A percentile compares a stretch with the other conserved stretches of the same genome.
Evolutionary conservation across 1,139 yeast species (phyloP).

Genomic region (Barnettozyma hawaiiensis): DNA sequence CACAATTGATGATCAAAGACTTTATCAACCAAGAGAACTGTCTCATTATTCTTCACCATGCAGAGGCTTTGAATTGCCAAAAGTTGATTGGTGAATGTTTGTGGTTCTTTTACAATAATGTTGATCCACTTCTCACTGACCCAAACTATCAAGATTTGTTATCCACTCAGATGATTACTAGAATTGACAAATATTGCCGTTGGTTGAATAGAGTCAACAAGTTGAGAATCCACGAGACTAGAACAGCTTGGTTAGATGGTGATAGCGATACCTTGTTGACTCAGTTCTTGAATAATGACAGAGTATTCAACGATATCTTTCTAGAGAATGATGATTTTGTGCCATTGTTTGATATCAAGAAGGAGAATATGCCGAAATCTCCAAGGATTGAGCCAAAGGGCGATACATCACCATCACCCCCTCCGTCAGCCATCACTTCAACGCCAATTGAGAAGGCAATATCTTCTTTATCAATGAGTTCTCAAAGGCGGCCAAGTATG

Average conservation of each 20-base stretch:
- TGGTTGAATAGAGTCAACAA: conserved; percentile 22
- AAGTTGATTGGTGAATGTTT: conserved; percentile 57
- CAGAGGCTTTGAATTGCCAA: conserved; percentile 46
- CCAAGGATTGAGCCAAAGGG: conserved; percentile 12
- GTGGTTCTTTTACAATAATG: conserved; percentile 63
- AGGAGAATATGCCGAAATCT: conserved; percentile 12
- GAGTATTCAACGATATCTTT: conserved; percentile 43
- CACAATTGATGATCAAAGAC: conserved; percentile 59
- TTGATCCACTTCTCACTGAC: conserved; percentile 59
- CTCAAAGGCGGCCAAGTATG: conserved; percentile 5
- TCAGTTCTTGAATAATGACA: conserved; percentile 31
- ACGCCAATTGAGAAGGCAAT: conserved; percentile 5
- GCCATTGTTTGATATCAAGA: conserved; percentile 42
- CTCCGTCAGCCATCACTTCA: conserved; percentile 5
- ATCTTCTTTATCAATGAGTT: background rate
- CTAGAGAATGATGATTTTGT: conserved; percentile 42
- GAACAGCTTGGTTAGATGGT: conserved; percentile 28
- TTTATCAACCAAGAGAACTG: conserved; percentile 61
- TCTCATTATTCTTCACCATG: conserved; percentile 46
- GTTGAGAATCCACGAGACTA: conserved; percentile 9
- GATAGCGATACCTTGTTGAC: conserved; percentile 22
- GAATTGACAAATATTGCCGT: conserved; percentile 30
- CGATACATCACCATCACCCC: conserved; percentile 8
- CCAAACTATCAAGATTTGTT: conserved; percentile 24
- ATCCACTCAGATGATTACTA: conserved; percentile 25